Base-by-base conservation (phyloP, 352 stramenopile species). In the Globisporangium yorkense region DNA sequence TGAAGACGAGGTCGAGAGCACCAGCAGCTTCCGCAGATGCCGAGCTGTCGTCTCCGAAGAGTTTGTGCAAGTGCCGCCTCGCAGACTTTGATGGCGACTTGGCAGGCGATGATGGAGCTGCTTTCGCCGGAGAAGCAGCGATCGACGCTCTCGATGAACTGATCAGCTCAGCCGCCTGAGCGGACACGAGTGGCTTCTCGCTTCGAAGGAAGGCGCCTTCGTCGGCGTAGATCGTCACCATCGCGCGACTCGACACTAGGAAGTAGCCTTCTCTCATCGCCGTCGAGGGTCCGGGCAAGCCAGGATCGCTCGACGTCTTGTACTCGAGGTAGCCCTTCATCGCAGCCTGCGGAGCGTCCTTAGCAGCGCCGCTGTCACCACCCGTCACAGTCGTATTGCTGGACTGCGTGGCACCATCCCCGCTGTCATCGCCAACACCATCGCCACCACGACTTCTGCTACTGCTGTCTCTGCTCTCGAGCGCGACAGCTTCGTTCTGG, bases 201-300 rank as follows among this genome's bases (percentile, higher is more conserved):
- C 53, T 57, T 16, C 54, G 59, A 43, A 79, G 71, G 37, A 72
- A 84, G 2, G 71, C 58, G n/a, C 48, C 72, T 56, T 87, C 77
- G n/a, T 82, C 70, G 0, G 59, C 62, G 46, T 68, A 88, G 18
- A 89, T 61, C 21, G 46, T 57, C 15, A 85, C 21, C 15, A 64
- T 53, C 0, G 49, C 77, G 3, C 73, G 66, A 44, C 65, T 59
- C 6, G 54, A 67, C 24, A 85, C 6, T 0, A 85, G 63, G 10
- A 87, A 43, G 49, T 69, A 80, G 7, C 41, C 66, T 57, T 75
- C 58, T 13, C 62, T 62, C 6, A 63, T 40, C 15, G 68, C 53
- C 12, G 53, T 57, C n/a, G 54, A 50, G 3, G 70, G 47, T 6
- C 46, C 56, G 15, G 51, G 31, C 1, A 66, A n/a, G 21, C 58